Base-by-base conservation (phyloP, 2,329 filamentous ascomycete genomes). In the Cordyceps tenuipes region DNA sequence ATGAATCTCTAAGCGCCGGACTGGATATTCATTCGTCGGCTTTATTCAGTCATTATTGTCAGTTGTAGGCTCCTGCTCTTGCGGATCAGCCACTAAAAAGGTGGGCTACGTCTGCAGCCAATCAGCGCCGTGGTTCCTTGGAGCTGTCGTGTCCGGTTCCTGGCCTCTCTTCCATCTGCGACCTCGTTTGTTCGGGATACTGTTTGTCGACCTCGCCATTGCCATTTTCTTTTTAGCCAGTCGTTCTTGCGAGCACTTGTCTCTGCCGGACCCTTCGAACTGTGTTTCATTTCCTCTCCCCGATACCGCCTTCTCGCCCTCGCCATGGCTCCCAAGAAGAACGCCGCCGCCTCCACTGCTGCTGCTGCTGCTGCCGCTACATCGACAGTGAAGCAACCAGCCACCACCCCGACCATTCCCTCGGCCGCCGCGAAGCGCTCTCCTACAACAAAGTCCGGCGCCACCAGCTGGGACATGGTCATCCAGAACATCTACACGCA, bases 401-500 rank as follows among this genome's bases (percentile, higher is more conserved):
- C 69, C 63, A 68, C 63, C 53, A 70, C 68, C 66, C 68, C 70
- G 29, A 64, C 68, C 36, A 61, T 68, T 23, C 66, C 72, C 52
- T 70, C 75, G 39, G 52, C 46, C 29, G 54, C 63, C 41, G 53
- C 60, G 58, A 58, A 61, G 29, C 60, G 63, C 47, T 55, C 63
- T 44, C 63, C 66, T 50, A 48, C 66, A 36, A 60, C 62, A 48
- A 72, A 68, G 62, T 61, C 67, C 56, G 61, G 67, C 64, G 67
- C 71, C 59, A 68, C 69, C 62, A 73, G 71, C 65, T 79, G 79
- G 75, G 71, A 79, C 69, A 79, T 87, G 68, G 89, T 95, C 64
- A 77, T 86, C 48, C 68, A 80, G 60, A 86, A 85, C 70, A 80
- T 97, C 66, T 88, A 87, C 82, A 78, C 85, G 67, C 85, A 90